These are phyloP conservation scores for Teunomyces panamensis DNA, from an alignment of 805 yeast genomes.

Conservation along the genomic window DNA sequence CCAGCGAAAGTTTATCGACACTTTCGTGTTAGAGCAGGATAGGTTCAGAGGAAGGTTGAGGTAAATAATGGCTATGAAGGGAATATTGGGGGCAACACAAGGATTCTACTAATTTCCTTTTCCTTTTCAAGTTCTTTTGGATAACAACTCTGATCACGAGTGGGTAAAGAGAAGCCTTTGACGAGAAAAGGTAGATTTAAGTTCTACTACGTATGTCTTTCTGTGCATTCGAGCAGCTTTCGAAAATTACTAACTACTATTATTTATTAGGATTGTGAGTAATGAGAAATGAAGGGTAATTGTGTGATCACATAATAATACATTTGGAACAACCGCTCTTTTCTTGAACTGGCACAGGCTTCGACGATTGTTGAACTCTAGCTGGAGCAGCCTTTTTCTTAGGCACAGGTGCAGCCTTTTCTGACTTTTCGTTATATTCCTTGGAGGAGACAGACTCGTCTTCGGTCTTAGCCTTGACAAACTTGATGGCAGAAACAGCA, in stretches of 20 bases:
- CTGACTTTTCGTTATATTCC: neutral
- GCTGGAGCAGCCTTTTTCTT: constrained; percentile 3
- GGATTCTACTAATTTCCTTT: neutral
- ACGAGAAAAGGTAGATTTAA: constrained; percentile 1
- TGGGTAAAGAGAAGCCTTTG: neutral
- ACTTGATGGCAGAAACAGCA: constrained; percentile 42
- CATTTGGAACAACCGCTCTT: constrained; percentile 12
- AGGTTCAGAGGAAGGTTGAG: neutral
- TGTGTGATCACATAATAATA: constrained; percentile 8
- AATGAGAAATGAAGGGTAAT: neutral
- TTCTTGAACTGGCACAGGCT: constrained; percentile 7
- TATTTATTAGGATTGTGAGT: neutral
- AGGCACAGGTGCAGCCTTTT: neutral
- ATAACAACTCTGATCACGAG: neutral
- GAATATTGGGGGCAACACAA: neutral
- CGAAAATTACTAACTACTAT: constrained; percentile 5
- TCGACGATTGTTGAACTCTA: constrained; percentile 10
- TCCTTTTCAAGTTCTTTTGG: neutral
- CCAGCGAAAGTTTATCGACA: constrained; percentile 5
- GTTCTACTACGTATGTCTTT: constrained; percentile 1
- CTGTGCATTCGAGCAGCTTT: neutral
- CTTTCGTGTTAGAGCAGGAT: constrained; percentile 5
- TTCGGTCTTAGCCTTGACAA: constrained; percentile 8
- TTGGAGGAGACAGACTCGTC: neutral
- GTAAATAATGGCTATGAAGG: neutral